Conservation (phyloP, 306 rosid species). For the Sicyos baderoa region DNA sequence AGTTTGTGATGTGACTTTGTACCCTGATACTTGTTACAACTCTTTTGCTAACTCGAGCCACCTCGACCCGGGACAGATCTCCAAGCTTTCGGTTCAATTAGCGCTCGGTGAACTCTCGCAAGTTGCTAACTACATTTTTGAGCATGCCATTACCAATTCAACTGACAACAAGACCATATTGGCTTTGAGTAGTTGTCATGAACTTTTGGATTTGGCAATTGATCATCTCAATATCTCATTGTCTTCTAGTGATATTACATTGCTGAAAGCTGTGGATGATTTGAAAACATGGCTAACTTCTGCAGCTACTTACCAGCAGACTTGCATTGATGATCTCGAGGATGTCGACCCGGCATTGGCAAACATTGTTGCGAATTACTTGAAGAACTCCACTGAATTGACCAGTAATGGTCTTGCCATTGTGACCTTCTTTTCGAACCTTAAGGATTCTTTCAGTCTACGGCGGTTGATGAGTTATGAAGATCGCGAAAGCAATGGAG, state of each 20-base stretch:
- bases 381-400: slow-evolving; percentile 49
- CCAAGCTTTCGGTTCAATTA: slow-evolving; percentile 33
- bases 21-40: slow-evolving; percentile 41
- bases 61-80: slow-evolving; percentile 40
- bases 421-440: slow-evolving; percentile 37
- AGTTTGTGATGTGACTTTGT: slow-evolving; percentile 56
- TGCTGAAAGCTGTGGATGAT: slow-evolving; percentile 43
- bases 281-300: slow-evolving; percentile 72
- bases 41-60: slow-evolving; percentile 35
- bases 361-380: slow-evolving; percentile 16
- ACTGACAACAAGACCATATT: slow-evolving; percentile 15
- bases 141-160: slow-evolving; percentile 26
- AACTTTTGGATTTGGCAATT: slow-evolving; percentile 45
- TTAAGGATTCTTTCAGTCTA: slow-evolving; percentile 22
- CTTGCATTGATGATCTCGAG: slow-evolving; percentile 59
- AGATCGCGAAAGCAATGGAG: slow-evolving; percentile 11
- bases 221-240: slow-evolving; percentile 50
- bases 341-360: slow-evolving; percentile 25
- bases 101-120: slow-evolving; percentile 39
- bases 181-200: slow-evolving; percentile 46
- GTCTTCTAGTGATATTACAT: slow-evolving; percentile 23
- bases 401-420: slow-evolving; percentile 82
- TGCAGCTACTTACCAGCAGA: slow-evolving; percentile 61
- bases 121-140: slow-evolving; percentile 27
- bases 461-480: slow-evolving; percentile 30